These are phyloP conservation scores for Pseudoneurospora amorphoporcata DNA, from an alignment of 495 filamentous ascomycete genomes.

Conservation along the genomic window DNA sequence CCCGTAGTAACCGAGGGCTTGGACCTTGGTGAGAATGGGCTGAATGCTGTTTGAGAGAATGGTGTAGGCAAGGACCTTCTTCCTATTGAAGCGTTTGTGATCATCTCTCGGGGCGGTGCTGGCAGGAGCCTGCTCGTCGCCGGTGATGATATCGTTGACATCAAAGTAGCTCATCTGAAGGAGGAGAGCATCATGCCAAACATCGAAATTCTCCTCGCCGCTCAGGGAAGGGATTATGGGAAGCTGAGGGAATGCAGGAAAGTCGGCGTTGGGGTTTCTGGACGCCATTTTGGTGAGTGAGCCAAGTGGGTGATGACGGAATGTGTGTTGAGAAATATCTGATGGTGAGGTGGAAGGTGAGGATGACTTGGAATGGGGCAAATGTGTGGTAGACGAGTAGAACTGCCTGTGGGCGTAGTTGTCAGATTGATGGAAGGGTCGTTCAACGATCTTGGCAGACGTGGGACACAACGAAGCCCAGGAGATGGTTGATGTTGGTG, in stretches of 20 bases:
- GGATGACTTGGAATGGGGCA: background rate
- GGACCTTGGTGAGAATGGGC: background rate
- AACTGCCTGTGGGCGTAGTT: background rate
- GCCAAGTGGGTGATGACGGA: background rate
- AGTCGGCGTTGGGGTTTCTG: background rate
- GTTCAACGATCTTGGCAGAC: background rate
- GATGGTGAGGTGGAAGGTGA: background rate
- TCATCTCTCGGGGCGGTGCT: background rate
- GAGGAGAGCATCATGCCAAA: background rate
- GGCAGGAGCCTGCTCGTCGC: background rate
- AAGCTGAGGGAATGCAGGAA: background rate
- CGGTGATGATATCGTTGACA: background rate
- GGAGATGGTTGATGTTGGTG: background rate
- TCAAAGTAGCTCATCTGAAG: background rate
- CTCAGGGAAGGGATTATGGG: background rate
- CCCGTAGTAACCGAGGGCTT: background rate
- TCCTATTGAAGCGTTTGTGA: background rate
- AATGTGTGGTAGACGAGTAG: background rate
- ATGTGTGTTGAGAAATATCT: background rate
- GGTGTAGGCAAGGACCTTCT: background rate
- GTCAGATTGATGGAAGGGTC: background rate
- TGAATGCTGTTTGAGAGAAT: background rate
- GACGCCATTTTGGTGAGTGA: background rate
- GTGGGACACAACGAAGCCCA: background rate
- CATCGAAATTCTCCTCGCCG: background rate